Evolutionary conservation across 2,329 filamentous ascomycete genomes (phyloP).

Genomic region (Trichoderma brevicompactum): DNA sequence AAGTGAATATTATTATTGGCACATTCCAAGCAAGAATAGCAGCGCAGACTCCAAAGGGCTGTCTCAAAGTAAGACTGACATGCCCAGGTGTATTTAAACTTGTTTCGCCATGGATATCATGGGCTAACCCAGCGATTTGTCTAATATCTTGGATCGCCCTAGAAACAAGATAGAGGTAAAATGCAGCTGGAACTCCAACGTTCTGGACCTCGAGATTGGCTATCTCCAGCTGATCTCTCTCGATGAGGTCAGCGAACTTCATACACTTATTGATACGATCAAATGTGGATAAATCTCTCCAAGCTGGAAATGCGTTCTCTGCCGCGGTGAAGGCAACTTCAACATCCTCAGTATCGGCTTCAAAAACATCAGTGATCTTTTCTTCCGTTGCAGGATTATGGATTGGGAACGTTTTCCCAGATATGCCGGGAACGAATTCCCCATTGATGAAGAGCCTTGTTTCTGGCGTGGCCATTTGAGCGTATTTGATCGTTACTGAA

Average conservation of each 20-base stretch:
- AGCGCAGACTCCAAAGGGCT: slow-evolving; percentile 72
- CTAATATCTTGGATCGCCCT: slow-evolving; percentile 48
- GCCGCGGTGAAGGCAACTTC: slow-evolving; percentile 30
- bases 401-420: slow-evolving; percentile 32
- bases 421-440: slow-evolving; percentile 26
- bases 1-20: slow-evolving; percentile 47
- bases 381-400: slow-evolving; percentile 35
- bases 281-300: slow-evolving; percentile 17
- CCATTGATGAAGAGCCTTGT: slow-evolving; percentile 30
- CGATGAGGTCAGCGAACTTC: slow-evolving; percentile 30
- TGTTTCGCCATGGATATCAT: slow-evolving; percentile 53
- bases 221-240: slow-evolving; percentile 24
- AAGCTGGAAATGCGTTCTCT: slow-evolving; percentile 28
- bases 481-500: background rate
- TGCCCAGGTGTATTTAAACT: slow-evolving; percentile 54
- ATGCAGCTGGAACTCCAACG: slow-evolving; percentile 28
- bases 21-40: slow-evolving; percentile 77
- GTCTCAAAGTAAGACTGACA: slow-evolving; percentile 57
- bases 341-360: slow-evolving; percentile 29
- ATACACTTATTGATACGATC: slow-evolving; percentile 20
- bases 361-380: slow-evolving; percentile 30
- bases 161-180: background rate
- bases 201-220: slow-evolving; percentile 28
- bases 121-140: slow-evolving; percentile 72
- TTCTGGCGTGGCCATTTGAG: background rate